These are phyloP conservation scores for Fusarium cyanostomum DNA, from an alignment of 2,329 filamentous ascomycete species.

Conservation along the genomic window DNA sequence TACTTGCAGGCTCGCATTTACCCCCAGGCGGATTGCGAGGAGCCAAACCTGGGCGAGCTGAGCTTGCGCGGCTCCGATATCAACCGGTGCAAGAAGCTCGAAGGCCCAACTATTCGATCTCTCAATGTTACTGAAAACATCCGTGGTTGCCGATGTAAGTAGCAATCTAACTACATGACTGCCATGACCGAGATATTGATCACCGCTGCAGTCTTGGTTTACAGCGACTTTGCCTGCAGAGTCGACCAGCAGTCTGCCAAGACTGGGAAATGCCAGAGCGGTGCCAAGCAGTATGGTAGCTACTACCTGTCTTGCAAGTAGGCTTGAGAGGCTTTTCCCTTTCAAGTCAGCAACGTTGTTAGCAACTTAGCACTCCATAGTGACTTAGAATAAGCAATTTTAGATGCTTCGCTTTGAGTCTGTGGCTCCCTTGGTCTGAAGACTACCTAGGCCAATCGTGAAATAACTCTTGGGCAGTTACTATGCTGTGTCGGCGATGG, in stretches of 20 bases:
- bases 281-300: not conserved
- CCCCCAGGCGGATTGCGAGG: not conserved
- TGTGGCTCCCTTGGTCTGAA: no score
- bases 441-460: no score
- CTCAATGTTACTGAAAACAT: not conserved
- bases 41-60: constrained; percentile 9
- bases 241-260: not conserved
- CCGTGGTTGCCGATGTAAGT: not conserved
- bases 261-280: not conserved
- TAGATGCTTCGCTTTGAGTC: no score
- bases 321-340: not conserved
- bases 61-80: constrained; percentile 2
- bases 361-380: no score
- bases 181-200: not conserved
- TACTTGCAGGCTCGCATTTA: constrained; percentile 5
- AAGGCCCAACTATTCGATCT: not conserved
- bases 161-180: not conserved
- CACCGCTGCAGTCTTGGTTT: not conserved
- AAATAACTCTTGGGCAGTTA: no score
- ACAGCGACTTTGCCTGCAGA: not conserved
- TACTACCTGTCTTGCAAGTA: not conserved
- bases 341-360: no score
- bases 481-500: no score
- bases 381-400: no score
- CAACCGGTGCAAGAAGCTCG: not conserved